Evolutionary conservation across 1,284 basidiomycete genomes (phyloP), one percentile per base, ranked within the genome.

Genomic region (Rhizoctonia solani): DNA sequence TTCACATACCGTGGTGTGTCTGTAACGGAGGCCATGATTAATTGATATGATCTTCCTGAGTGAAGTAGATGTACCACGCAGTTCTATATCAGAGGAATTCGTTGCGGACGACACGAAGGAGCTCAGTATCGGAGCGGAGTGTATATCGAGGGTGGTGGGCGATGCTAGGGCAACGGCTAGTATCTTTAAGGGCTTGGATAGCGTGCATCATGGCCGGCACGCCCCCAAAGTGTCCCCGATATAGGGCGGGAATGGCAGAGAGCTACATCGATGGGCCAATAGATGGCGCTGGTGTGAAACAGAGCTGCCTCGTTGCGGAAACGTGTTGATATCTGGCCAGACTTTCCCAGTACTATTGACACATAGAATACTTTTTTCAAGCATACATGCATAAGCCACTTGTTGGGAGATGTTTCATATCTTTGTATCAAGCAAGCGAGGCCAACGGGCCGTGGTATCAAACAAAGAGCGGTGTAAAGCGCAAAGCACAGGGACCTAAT

Each of bases 181-280:
- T 46, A 63, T 63, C 58, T 63, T 63, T 50, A 63, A 63, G 58
- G 58, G 58, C 58, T 49, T 14, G 32, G 6, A 30, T 19, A 37
- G 37, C 14, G 30, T 63, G 58, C 58, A 63, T 30, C 58, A 29
- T 63, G 58, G 58, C 58, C 32, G 29, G 47, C 58, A 63, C 58
- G 58, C 58, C 34, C 23, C 37, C 37, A 8, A 46, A 14, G 9
- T 9, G 44, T 11, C 21, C 5, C 44, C n/a, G 21, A 30, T 50
- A 11, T 50, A 50, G 30, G 58, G 32, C 9, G n/a, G n/a, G 21
- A 46, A 8, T 52, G 21, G 13, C 47, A 47, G 34, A 23, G 30
- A 47, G 21, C 54, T 58, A 46, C 50, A 63, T 63, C 58, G 58
- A 63, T 63, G 58, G 19, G 21, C 11, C n/a, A n/a, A n/a, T n/a